Conservation (phyloP, 768 basidiomycete genomes). For the Glaciozyma martinii region DNA sequence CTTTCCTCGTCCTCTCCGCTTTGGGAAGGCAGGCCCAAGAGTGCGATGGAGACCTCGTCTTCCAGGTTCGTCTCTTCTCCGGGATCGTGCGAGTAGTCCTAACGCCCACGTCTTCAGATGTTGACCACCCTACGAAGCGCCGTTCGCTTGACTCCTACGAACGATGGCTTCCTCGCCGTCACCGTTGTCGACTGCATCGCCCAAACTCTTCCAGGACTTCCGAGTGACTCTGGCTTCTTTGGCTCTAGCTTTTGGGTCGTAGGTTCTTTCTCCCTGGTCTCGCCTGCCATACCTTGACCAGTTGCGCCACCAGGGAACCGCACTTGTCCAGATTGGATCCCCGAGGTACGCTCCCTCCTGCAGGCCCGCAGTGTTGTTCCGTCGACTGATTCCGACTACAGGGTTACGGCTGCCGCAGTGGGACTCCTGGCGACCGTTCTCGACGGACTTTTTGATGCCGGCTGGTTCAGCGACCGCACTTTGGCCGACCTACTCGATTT, state of each 20-base stretch:
- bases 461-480: constrained; percentile 51
- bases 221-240: constrained; percentile 61
- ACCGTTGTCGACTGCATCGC: constrained; percentile 83
- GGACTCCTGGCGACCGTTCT: constrained; percentile 54
- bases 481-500: constrained; percentile 46
- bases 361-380: no score
- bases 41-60: constrained; percentile 78
- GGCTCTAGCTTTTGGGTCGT: constrained; percentile 65
- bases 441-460: constrained; percentile 25
- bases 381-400: constrained; percentile 19
- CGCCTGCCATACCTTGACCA: no score
- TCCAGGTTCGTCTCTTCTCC: constrained; percentile 37
- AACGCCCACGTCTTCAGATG: constrained; percentile 49
- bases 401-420: constrained; percentile 56
- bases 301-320: constrained; percentile 48
- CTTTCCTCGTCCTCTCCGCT: constrained; percentile 57
- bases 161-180: constrained; percentile 61
- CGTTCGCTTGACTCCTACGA: constrained; percentile 50
- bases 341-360: constrained; percentile 33
- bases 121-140: constrained; percentile 74
- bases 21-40: constrained; percentile 74
- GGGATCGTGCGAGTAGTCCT: not conserved
- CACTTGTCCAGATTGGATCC: constrained; percentile 68
- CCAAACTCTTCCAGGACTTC: constrained; percentile 63
- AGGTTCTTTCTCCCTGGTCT: no score